Percentiles rank a stretch among this genome's conserved stretches.
These are phyloP conservation scores for Jacaranda mimosifolia DNA, from an alignment of 257 asterid genomes.

Conservation along the genomic window DNA sequence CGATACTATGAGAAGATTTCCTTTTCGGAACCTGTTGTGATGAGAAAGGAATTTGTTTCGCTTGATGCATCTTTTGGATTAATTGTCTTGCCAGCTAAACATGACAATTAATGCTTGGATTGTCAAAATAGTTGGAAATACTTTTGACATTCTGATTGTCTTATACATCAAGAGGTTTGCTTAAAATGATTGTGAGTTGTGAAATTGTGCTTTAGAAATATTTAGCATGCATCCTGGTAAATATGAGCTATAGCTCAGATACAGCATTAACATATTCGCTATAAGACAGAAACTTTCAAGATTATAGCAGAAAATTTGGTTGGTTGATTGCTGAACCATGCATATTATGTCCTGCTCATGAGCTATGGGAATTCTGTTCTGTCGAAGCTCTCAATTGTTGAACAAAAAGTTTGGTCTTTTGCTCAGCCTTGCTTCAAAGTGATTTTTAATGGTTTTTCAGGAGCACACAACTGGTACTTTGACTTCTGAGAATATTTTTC, in stretches of 20 bases:
- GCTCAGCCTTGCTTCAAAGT: too few species aligned
- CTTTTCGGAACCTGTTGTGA: conserved; percentile 1
- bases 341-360: neutral
- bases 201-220: neutral
- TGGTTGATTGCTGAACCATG: neutral
- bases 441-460: too few species aligned
- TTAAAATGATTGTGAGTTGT: neutral
- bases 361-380: neutral
- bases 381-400: too few species aligned
- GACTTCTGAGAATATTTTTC: too few species aligned
- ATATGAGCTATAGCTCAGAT: neutral
- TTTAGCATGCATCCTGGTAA: neutral
- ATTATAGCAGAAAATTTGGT: neutral
- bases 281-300: neutral
- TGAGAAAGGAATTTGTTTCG: conserved; percentile 5
- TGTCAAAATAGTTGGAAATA: neutral
- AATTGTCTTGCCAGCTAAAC: conserved; percentile 11
- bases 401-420: too few species aligned
- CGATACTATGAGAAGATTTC: neutral
- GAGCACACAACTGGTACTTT: too few species aligned
- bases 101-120: neutral
- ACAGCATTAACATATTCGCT: neutral
- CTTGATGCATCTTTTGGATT: conserved; percentile 14
- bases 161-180: neutral
- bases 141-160: neutral